A percentile compares a stretch with the other conserved stretches of the same genome.
These are phyloP conservation scores for Epithele typhae DNA, from an alignment of 768 basidiomycete genomes.

Conservation along the genomic window DNA sequence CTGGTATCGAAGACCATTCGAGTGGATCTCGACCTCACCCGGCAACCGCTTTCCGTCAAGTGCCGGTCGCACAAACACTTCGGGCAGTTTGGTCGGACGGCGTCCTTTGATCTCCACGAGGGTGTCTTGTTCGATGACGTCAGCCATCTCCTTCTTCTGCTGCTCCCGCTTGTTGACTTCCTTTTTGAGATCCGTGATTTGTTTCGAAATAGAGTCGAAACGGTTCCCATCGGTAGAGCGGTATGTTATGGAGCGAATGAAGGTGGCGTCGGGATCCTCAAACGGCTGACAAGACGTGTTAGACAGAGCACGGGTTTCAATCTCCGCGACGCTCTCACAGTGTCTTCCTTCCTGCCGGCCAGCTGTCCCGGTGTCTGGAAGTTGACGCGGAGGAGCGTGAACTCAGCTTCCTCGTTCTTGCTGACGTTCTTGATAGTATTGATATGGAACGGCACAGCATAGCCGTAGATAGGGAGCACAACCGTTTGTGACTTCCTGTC, in stretches of 20 bases:
- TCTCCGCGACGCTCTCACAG: slow-evolving; percentile 62
- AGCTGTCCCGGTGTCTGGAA: slow-evolving; percentile 98
- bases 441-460: slow-evolving; percentile 96
- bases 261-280: slow-evolving; percentile 94
- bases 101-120: slow-evolving; percentile 87
- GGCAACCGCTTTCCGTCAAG: slow-evolving; percentile 92
- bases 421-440: slow-evolving; percentile 97
- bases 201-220: slow-evolving; percentile 83
- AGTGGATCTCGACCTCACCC: slow-evolving; percentile 98
- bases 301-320: too few species aligned
- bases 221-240: slow-evolving; percentile 87
- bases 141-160: slow-evolving; percentile 97
- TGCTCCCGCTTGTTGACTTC: slow-evolving; percentile 96
- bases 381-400: slow-evolving; percentile 92
- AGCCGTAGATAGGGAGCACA: slow-evolving; percentile 90
- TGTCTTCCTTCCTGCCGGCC: slow-evolving; percentile 98
- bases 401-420: slow-evolving; percentile 96
- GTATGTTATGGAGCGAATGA: slow-evolving; percentile 93
- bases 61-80: slow-evolving; percentile 91
- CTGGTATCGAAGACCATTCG: slow-evolving; percentile 92
- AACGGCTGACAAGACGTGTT: slow-evolving; percentile 57
- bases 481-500: slow-evolving; percentile 90
- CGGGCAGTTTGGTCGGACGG: slow-evolving; percentile 79
- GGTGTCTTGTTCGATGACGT: slow-evolving; percentile 92
- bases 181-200: slow-evolving; percentile 94